A percentile compares a stretch with the other conserved stretches of the same genome.
These are phyloP conservation scores for Wallacemonas sp. DNA, from an alignment of 208 protist species.

Conservation along the genomic window DNA sequence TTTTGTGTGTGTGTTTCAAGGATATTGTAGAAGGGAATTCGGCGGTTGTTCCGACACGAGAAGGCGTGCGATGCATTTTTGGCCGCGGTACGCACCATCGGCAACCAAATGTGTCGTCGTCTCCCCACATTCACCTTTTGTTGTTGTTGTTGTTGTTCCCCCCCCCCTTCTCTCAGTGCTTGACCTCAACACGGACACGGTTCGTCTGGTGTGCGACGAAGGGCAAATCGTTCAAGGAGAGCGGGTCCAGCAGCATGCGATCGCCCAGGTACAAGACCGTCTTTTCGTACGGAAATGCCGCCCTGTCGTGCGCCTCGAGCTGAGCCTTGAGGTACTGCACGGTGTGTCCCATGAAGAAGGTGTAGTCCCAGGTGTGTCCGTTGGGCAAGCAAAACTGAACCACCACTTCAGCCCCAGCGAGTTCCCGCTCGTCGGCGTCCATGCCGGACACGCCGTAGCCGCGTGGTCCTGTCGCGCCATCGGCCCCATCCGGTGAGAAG, in stretches of 20 bases:
- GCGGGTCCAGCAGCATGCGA: conserved; percentile 66
- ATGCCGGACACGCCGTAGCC: conserved; percentile 18
- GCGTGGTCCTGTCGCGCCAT: conserved; percentile 2
- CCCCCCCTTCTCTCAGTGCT: too few relatives aligned
- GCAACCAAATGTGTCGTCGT: too few relatives aligned
- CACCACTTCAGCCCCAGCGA: conserved; percentile 49
- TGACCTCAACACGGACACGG: conserved; percentile 41
- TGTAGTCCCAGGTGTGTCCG: conserved; percentile 26
- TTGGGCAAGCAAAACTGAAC: conserved; percentile 51
- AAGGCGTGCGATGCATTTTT: too few relatives aligned
- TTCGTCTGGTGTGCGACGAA: conserved; percentile 60
- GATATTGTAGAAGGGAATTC: too few relatives aligned
- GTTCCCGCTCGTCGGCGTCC: conserved; percentile 65
- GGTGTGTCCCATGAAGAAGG: conserved; percentile 81
- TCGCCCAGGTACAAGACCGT: conserved; percentile 70
- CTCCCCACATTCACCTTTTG: too few relatives aligned
- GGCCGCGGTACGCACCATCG: too few relatives aligned
- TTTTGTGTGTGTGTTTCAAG: too few relatives aligned
- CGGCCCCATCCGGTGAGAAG: background rate
- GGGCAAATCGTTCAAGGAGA: conserved; percentile 81
- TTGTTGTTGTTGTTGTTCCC: too few relatives aligned
- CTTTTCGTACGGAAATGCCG: conserved; percentile 56
- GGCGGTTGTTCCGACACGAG: too few relatives aligned
- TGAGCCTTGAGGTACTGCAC: conserved; percentile 74
- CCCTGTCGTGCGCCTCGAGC: conserved; percentile 57